phyloP scores from a whole-genome alignment of 495 filamentous ascomycete species.

The Penicillium atrosanguineum region DNA sequence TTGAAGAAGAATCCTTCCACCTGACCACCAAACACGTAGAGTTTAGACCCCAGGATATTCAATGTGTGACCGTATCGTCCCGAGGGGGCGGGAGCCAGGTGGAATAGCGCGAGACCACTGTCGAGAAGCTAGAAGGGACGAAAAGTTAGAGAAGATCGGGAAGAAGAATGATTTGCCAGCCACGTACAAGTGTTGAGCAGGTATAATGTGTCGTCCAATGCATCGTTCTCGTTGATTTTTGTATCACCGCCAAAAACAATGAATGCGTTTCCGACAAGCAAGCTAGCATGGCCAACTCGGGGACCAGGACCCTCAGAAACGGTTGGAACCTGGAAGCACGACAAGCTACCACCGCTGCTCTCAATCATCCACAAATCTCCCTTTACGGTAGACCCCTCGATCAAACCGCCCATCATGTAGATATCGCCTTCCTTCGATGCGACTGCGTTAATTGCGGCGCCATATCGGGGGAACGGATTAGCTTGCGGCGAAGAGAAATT shows the following conservation, averaged over 20 bases:
- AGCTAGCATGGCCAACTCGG: constrained; percentile 89
- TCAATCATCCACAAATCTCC: constrained; percentile 99
- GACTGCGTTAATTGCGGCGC: constrained; percentile 88
- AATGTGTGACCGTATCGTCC: constrained; percentile 96
- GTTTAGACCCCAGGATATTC: constrained; percentile 92
- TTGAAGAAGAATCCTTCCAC: constrained; percentile 98
- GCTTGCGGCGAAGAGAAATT: constrained; percentile 80
- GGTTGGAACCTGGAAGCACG: constrained; percentile 87
- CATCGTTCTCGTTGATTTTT: constrained; percentile 88
- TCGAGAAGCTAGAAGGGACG: constrained; percentile 66
- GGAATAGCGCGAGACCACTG: constrained; percentile 96
- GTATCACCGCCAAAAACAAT: constrained; percentile 99
- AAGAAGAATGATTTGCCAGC: background rate
- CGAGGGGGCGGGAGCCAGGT: constrained; percentile 74
- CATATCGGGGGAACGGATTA: constrained; percentile 94
- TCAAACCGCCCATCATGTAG: constrained; percentile 95
- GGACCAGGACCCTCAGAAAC: constrained; percentile 93
- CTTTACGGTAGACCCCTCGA: constrained; percentile 90
- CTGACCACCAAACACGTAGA: constrained; percentile 97
- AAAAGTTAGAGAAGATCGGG: constrained; percentile 8
- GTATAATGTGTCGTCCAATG: constrained; percentile 92
- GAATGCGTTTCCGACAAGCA: constrained; percentile 97
- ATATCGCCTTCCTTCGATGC: constrained; percentile 96
- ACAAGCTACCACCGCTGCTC: constrained; percentile 73
- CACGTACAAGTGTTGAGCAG: constrained; percentile 93